Evolutionary conservation across 202 grass and related monocot genomes (phyloP).

Genomic region (Bolboschoenoplectus hybrid): DNA sequence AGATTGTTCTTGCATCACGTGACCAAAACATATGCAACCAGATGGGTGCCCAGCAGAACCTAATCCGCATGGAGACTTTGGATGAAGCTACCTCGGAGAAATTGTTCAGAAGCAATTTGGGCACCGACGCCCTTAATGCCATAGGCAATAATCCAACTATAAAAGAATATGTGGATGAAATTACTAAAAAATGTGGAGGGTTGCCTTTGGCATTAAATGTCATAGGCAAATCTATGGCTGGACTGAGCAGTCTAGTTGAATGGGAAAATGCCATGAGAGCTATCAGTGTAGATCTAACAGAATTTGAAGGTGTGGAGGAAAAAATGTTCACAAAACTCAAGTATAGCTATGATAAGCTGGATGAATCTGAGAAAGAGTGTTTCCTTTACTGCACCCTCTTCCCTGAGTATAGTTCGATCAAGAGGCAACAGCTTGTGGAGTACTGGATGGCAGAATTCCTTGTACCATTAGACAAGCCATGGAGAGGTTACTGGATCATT

Average conservation of each 20-base stretch:
- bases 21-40: constrained; percentile 44
- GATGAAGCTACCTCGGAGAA: constrained; percentile 40
- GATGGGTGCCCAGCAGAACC: constrained; percentile 51
- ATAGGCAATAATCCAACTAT: constrained; percentile 27
- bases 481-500: constrained; percentile 47
- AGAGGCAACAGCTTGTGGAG: constrained; percentile 55
- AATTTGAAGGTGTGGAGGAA: constrained; percentile 44
- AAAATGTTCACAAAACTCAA: constrained; percentile 48
- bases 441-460: constrained; percentile 65
- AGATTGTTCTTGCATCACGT: constrained; percentile 61
- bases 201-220: constrained; percentile 64
- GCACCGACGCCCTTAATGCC: constrained; percentile 16
- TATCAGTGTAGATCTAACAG: constrained; percentile 29
- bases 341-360: constrained; percentile 60
- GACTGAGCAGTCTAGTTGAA: constrained; percentile 34
- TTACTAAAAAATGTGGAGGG: constrained; percentile 54
- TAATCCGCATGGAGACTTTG: constrained; percentile 55
- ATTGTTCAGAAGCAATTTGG: constrained; percentile 64
- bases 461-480: constrained; percentile 36
- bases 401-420: constrained; percentile 61
- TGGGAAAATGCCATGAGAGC: constrained; percentile 44
- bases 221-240: constrained; percentile 50
- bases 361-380: constrained; percentile 27
- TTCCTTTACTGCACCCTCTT: constrained; percentile 72
- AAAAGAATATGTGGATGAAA: constrained; percentile 27